Evolutionary conservation across 345 rosid species (phyloP), one percentile per base, ranked within the genome.

Genomic region (Xanthoceras sorbifolium): DNA sequence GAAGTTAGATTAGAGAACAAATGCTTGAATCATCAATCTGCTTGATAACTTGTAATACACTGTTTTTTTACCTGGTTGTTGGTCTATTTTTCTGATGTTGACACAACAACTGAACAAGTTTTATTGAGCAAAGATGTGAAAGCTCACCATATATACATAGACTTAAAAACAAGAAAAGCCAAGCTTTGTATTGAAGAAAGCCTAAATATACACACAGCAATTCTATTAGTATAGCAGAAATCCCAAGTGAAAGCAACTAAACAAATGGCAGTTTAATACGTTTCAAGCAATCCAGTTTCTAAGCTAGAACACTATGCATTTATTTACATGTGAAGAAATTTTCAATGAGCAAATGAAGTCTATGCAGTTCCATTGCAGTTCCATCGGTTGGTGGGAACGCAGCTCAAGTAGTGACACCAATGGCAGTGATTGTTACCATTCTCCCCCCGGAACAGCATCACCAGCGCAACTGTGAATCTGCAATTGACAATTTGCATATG

Each of bases 401-500:
- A 96, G 64, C 90, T 89, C 48, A 93, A 78, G 80, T 89, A 93
- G 77, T 90, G 98, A 81, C 99, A 95, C 99, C 99, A 93, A 34
- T 66, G 86, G 89, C 99, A 96, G 23, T 61, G 86, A 26, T 93
- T 86, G 66, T 84, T 84, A 15, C 92, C 97, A 25, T 90, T 84
- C 79, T 83, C 88, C 81, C 89, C 94, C 59, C 73, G 80, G 64
- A 92, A 89, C 52, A 95, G 85, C 99, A 89, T 83, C 85, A 90
- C 82, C 81, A 89, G 34, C 22, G 87, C 85, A 32, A 88, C 76
- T 0, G 87, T 86, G 10, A 95, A 89, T 67, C 99, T 93, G 89
- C 72, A 69, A 18, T 67, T 22, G 42, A 55, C 9, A 55, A 55
- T 55, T 55, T 20, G 18, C 38, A 44, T 3, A 32, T 18, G 52